phyloP scores from a whole-genome alignment of 441 rosid genomes.

The Biscutella laevigata region DNA sequence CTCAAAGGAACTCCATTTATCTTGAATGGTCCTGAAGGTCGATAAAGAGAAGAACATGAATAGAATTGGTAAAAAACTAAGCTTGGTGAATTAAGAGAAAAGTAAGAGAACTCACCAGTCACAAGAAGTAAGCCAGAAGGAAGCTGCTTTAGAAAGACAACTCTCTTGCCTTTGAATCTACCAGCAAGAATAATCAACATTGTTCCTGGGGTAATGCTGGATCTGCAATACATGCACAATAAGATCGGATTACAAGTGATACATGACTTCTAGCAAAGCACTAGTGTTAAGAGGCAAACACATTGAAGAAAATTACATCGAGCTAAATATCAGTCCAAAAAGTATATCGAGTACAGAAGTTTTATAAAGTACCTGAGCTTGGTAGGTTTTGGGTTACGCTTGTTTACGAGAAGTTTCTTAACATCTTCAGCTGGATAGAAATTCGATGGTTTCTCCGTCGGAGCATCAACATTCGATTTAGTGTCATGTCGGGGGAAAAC shows the following conservation, averaged over 20 bases:
- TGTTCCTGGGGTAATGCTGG: slow-evolving; percentile 41
- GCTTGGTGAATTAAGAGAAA: not conserved
- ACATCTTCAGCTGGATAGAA: too few relatives aligned
- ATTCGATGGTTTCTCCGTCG: slow-evolving; percentile 49
- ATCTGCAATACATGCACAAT: slow-evolving; percentile 12
- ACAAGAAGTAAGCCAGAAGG: slow-evolving; percentile 51
- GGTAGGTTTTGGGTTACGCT: slow-evolving; percentile 61
- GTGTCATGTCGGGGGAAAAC: too few relatives aligned
- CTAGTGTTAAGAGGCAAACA: too few relatives aligned
- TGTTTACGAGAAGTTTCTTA: slow-evolving; percentile 59
- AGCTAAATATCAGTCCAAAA: not conserved
- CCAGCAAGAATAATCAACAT: slow-evolving; percentile 50
- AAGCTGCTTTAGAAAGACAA: slow-evolving; percentile 65
- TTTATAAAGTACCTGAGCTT: slow-evolving; percentile 94
- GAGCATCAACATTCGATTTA: slow-evolving; percentile 37
- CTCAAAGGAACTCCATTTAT: slow-evolving; percentile 89
- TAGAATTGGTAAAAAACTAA: too few relatives aligned
- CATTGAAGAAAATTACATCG: not conserved
- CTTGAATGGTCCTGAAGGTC: slow-evolving; percentile 62
- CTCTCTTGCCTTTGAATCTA: slow-evolving; percentile 85
- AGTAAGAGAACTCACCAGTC: slow-evolving; percentile 24
- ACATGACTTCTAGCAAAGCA: too few relatives aligned
- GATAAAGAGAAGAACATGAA: not conserved
- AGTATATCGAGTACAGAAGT: not conserved
- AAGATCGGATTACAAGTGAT: too few relatives aligned